phyloP scores from a whole-genome alignment of 208 protist genomes.

The Leptomonas seymouri region DNA sequence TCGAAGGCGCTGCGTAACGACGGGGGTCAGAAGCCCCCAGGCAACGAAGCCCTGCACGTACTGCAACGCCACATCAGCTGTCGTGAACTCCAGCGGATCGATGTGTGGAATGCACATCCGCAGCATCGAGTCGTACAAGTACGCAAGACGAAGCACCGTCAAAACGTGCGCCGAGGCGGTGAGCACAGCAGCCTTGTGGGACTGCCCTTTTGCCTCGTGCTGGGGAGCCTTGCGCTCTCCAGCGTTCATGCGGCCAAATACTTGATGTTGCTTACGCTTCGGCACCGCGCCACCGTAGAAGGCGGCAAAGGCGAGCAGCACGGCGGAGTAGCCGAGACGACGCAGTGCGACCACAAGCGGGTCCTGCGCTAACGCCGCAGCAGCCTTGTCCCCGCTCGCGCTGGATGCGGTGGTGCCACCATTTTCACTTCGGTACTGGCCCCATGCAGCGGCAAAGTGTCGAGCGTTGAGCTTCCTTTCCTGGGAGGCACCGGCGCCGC shows the following conservation, averaged over 20 bases:
- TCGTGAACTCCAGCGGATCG: slow-evolving; percentile 76
- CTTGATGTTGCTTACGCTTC: slow-evolving; percentile 56
- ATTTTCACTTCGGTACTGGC: slow-evolving; percentile 22
- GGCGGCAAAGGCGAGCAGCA: slow-evolving; percentile 74
- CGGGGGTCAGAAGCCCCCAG: slow-evolving; percentile 75
- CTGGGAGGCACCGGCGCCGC: neutral
- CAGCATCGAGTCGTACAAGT: slow-evolving; percentile 71
- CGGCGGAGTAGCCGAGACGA: slow-evolving; percentile 67
- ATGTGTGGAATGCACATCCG: slow-evolving; percentile 64
- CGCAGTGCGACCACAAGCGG: slow-evolving; percentile 62
- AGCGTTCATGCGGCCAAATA: slow-evolving; percentile 39
- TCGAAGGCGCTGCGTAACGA: slow-evolving; percentile 28
- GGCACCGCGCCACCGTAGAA: slow-evolving; percentile 87
- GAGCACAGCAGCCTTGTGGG: slow-evolving; percentile 76
- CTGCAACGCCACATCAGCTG: slow-evolving; percentile 56
- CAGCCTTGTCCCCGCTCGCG: neutral
- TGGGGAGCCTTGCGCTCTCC: slow-evolving; percentile 1
- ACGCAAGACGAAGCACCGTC: slow-evolving; percentile 45
- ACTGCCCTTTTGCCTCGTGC: slow-evolving; percentile 48
- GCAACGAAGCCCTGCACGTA: slow-evolving; percentile 68
- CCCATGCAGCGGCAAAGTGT: slow-evolving; percentile 70
- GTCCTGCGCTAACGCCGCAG: slow-evolving; percentile 8
- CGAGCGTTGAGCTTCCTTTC: slow-evolving; percentile 54
- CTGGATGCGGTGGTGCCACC: neutral
- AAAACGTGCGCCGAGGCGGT: slow-evolving; percentile 63